Conservation (phyloP, 768 basidiomycete genomes). For the Dacryopinax primogenitus region DNA sequence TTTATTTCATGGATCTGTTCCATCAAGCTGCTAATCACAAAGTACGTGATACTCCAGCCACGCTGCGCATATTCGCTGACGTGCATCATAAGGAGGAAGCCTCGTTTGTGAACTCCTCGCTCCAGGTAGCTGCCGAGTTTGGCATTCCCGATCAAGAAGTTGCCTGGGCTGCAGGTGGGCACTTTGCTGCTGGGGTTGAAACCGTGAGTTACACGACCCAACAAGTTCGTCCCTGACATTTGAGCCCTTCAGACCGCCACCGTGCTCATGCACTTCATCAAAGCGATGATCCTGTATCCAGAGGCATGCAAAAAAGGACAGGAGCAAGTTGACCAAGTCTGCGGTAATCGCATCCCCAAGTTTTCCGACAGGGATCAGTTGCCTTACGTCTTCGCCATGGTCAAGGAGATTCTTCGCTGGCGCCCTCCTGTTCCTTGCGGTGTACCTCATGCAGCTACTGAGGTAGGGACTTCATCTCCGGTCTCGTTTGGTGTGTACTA, state of each 20-base stretch:
- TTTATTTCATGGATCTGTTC: slow-evolving; percentile 3
- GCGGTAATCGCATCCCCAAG: slow-evolving; percentile 18
- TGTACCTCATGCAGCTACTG: background rate
- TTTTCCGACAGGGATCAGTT: slow-evolving; percentile 22
- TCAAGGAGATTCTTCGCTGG: slow-evolving; percentile 20
- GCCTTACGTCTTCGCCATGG: slow-evolving; percentile 23
- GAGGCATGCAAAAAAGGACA: slow-evolving; percentile 22
- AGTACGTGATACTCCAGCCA: background rate
- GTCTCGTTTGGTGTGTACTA: too few species aligned
- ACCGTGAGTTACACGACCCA: background rate
- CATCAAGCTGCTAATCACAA: slow-evolving; percentile 7
- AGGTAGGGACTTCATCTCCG: too few species aligned
- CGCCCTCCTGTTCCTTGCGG: slow-evolving; percentile 6
- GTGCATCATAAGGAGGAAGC: background rate
- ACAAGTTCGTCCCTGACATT: background rate
- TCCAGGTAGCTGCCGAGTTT: background rate
- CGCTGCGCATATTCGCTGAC: background rate
- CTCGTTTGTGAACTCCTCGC: background rate
- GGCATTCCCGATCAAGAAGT: slow-evolving; percentile 7
- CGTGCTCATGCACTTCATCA: slow-evolving; percentile 19
- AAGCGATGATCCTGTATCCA: slow-evolving; percentile 21
- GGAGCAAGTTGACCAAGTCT: slow-evolving; percentile 22
- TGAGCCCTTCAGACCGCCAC: background rate
- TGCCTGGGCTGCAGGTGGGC: background rate
- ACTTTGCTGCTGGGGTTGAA: slow-evolving; percentile 1